A percentile compares a stretch with the other conserved stretches of the same genome.
phyloP scores from a whole-genome alignment of 768 basidiomycete species.

The Auriscalpium orientale region DNA sequence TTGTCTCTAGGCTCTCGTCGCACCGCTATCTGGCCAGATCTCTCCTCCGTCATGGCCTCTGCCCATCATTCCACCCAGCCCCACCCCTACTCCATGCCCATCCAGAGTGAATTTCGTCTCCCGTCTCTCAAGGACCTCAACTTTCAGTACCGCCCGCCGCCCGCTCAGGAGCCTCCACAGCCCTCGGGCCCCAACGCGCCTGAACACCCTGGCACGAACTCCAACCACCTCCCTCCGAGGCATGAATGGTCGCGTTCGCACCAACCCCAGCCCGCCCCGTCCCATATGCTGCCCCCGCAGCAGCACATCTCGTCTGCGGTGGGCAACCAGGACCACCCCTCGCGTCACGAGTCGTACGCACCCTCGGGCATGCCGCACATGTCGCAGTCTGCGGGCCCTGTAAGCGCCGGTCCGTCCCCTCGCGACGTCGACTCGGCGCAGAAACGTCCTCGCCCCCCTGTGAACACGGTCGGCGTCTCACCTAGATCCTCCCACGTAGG shows the following conservation, averaged over 20 bases:
- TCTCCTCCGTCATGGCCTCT: conserved; percentile 42
- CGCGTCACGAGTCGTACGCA: conserved; percentile 36
- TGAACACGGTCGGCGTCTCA: conserved; percentile 33
- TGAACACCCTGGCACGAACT: conserved; percentile 20
- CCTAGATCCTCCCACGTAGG: conserved; percentile 48
- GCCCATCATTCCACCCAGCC: conserved; percentile 38
- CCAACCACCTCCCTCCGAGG: conserved; percentile 25
- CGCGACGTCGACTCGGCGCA: conserved; percentile 28
- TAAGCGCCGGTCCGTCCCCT: conserved; percentile 13
- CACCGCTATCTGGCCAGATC: conserved; percentile 13
- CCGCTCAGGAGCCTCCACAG: conserved; percentile 27
- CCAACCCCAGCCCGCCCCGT: conserved; percentile 12
- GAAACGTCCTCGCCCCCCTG: conserved; percentile 36
- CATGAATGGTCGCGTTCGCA: conserved; percentile 24
- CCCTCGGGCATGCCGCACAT: conserved; percentile 10
- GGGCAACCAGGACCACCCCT: conserved; percentile 17
- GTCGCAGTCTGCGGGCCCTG: conserved; percentile 15
- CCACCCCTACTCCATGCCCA: conserved; percentile 28
- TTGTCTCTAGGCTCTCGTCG: too few relatives aligned
- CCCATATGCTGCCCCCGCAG: conserved; percentile 15
- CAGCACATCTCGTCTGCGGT: conserved; percentile 14
- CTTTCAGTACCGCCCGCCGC: conserved; percentile 38
- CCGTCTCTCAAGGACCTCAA: conserved; percentile 72
- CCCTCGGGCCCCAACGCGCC: conserved; percentile 21
- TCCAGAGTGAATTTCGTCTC: conserved; percentile 43